phyloP scores from a whole-genome alignment of 805 yeast species.

The Debaryomyces prosopidis region DNA sequence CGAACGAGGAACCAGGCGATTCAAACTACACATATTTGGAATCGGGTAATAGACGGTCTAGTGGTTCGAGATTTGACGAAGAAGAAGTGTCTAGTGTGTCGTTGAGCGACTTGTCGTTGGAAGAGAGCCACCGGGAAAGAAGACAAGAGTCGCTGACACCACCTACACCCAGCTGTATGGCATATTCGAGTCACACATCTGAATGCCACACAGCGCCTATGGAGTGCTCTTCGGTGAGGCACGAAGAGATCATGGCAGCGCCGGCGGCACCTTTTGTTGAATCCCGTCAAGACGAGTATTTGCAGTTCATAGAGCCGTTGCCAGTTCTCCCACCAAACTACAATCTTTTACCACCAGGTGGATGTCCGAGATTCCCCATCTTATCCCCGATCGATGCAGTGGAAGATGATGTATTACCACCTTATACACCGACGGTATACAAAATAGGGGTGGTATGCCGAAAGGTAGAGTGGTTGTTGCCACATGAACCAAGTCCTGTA shows the following conservation, averaged over 20 bases:
- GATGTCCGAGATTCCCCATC: slow-evolving; percentile 42
- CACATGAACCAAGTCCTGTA: slow-evolving; percentile 65
- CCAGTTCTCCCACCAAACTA: slow-evolving; percentile 42
- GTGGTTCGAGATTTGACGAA: neutral
- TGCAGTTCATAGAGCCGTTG: slow-evolving; percentile 36
- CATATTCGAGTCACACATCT: neutral
- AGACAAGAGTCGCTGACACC: slow-evolving; percentile 1
- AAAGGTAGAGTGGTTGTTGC: slow-evolving; percentile 76
- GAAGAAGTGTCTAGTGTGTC: neutral
- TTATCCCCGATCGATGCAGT: slow-evolving; percentile 1
- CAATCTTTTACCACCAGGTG: slow-evolving; percentile 42
- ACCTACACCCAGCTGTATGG: slow-evolving; percentile 1
- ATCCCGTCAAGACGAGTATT: slow-evolving; percentile 20
- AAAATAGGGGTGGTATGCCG: slow-evolving; percentile 57
- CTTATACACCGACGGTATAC: slow-evolving; percentile 64
- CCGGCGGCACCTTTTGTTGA: neutral
- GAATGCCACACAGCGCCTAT: neutral
- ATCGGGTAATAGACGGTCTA: neutral
- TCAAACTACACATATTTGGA: no score
- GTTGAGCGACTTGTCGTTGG: slow-evolving; percentile 4
- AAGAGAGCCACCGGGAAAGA: neutral
- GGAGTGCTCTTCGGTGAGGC: neutral
- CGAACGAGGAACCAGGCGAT: no score
- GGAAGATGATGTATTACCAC: slow-evolving; percentile 54
- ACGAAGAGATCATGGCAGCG: neutral